Evolutionary conservation across 2,329 filamentous ascomycete genomes (phyloP).

Genomic region (Trichoderma sp.): DNA sequence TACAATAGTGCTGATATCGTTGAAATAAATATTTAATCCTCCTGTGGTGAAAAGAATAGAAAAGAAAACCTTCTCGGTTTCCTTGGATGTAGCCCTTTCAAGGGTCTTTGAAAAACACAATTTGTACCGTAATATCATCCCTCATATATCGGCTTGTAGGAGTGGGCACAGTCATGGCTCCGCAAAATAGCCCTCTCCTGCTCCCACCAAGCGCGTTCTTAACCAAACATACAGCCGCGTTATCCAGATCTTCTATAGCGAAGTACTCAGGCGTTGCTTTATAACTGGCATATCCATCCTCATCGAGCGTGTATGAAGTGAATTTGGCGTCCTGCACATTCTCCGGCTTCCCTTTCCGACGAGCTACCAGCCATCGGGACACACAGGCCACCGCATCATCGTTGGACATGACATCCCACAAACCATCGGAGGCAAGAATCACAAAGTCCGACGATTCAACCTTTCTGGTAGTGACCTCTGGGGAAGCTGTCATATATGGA

Average conservation of each 20-base stretch:
- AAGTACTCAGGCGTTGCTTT: slow-evolving; percentile 53
- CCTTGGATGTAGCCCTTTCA: not conserved
- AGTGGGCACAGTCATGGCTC: slow-evolving; percentile 66
- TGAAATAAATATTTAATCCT: not conserved
- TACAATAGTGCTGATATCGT: not conserved
- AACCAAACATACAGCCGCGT: slow-evolving; percentile 76
- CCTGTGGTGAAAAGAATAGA: not conserved
- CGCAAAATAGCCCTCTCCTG: slow-evolving; percentile 70
- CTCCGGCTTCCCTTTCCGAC: slow-evolving; percentile 26
- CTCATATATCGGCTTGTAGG: slow-evolving; percentile 64
- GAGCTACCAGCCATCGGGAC: slow-evolving; percentile 21
- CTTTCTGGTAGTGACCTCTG: slow-evolving; percentile 17
- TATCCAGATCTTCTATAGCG: slow-evolving; percentile 70
- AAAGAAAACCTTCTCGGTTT: too few relatives aligned
- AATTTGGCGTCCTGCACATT: slow-evolving; percentile 23
- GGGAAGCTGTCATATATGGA: slow-evolving; percentile 20
- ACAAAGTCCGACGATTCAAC: slow-evolving; percentile 21
- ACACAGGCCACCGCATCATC: slow-evolving; percentile 22
- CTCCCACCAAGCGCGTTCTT: slow-evolving; percentile 78
- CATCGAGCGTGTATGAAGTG: slow-evolving; percentile 16
- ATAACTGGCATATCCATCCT: slow-evolving; percentile 27
- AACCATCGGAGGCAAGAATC: slow-evolving; percentile 23
- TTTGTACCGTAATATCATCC: slow-evolving; percentile 81
- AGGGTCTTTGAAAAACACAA: slow-evolving; percentile 59
- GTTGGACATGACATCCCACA: slow-evolving; percentile 22